Conservation (phyloP, 2,329 filamentous ascomycete genomes). For the Clarireedia sp. region DNA sequence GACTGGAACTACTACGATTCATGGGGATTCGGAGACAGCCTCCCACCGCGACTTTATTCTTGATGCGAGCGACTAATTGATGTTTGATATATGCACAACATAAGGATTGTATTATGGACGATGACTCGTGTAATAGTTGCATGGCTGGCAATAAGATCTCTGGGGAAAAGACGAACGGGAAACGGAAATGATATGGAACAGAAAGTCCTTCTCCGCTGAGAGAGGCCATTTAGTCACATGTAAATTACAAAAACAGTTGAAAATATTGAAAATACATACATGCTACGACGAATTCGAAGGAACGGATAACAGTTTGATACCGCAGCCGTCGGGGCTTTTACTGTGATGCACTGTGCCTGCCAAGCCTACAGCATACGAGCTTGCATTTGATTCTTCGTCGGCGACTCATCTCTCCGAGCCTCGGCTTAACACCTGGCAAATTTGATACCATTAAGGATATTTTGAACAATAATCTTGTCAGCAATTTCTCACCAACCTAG, state of each 20-base stretch:
- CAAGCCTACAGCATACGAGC: neutral
- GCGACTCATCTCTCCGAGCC: slow-evolving; percentile 2
- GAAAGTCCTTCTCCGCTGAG: too few species aligned
- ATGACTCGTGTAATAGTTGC: neutral
- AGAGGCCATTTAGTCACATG: too few species aligned
- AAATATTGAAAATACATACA: too few species aligned
- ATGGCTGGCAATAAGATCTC: neutral
- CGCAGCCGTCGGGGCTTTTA: too few species aligned
- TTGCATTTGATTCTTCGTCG: neutral
- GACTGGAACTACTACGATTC: neutral
- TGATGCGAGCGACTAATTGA: slow-evolving; percentile 2
- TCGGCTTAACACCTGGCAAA: neutral
- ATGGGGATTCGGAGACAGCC: neutral
- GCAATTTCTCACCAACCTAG: neutral
- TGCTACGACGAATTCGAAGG: too few species aligned
- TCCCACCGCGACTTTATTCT: neutral
- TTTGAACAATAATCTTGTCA: neutral
- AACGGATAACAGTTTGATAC: too few species aligned
- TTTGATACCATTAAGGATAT: neutral
- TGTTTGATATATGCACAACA: neutral
- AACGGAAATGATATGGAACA: too few species aligned
- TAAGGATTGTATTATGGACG: neutral
- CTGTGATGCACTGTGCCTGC: too few species aligned
- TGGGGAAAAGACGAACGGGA: neutral
- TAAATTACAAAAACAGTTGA: too few species aligned